Evolutionary conservation across 352 stramenopile genomes (phyloP).

Genomic region (Thalassiosira mediterranea): DNA sequence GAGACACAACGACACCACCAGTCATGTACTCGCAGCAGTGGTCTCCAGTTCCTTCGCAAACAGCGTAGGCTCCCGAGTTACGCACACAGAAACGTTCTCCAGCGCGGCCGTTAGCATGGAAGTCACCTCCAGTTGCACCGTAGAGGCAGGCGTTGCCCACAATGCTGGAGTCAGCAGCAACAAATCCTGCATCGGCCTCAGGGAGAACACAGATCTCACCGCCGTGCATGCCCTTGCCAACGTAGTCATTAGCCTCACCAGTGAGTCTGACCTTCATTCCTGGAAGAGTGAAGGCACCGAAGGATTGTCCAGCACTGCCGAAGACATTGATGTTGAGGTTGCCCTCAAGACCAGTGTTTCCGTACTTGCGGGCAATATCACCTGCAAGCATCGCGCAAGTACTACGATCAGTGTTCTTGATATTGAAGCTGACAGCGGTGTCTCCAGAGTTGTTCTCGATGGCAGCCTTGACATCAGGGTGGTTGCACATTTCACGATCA

Average conservation of each 20-base stretch:
- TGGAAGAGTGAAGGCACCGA: conserved; percentile 87
- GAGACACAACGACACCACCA: conserved; percentile 90
- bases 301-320: conserved; percentile 92
- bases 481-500: conserved; percentile 81
- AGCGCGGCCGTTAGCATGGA: conserved; percentile 91
- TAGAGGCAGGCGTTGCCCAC: conserved; percentile 96
- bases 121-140: conserved; percentile 91
- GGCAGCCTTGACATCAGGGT: conserved; percentile 74
- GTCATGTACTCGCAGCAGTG: conserved; percentile 97
- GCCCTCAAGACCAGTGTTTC: conserved; percentile 85
- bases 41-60: conserved; percentile 93
- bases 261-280: conserved; percentile 83
- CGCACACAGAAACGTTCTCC: conserved; percentile 94
- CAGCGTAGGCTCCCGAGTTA: conserved; percentile 91
- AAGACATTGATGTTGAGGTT: conserved; percentile 90
- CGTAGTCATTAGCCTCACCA: conserved; percentile 96
- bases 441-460: conserved; percentile 82
- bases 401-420: conserved; percentile 93
- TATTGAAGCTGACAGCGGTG: conserved; percentile 81
- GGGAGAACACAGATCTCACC: conserved; percentile 90
- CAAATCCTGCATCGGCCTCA: conserved; percentile 79
- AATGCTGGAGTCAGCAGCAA: conserved; percentile 90
- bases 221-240: conserved; percentile 94
- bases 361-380: conserved; percentile 91
- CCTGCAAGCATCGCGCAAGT: conserved; percentile 91